These are phyloP conservation scores for Sarocladium strictum DNA, from an alignment of 2,329 filamentous ascomycete species.

Conservation along the genomic window DNA sequence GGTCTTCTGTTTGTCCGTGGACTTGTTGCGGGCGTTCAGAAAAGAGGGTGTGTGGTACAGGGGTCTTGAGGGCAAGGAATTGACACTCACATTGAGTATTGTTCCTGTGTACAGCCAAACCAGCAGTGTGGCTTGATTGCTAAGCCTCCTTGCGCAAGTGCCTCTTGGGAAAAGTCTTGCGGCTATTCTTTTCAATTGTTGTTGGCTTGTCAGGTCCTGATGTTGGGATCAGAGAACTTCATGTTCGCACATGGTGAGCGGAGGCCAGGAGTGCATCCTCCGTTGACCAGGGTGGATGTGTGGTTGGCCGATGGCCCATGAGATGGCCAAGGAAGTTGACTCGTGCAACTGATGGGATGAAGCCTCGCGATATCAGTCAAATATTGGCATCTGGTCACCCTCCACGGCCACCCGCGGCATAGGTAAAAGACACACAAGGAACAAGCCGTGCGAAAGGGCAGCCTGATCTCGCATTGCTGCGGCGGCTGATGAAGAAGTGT, in stretches of 20 bases:
- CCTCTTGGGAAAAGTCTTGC: not conserved
- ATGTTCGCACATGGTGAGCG: not conserved
- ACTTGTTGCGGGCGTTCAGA: not conserved
- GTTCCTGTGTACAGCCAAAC: not conserved
- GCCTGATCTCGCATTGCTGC: conserved; percentile 1
- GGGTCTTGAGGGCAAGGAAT: not conserved
- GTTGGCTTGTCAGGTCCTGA: too few species aligned
- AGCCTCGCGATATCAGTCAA: not conserved
- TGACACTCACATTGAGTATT: not conserved
- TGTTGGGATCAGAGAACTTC: too few species aligned
- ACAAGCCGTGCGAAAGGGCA: not conserved
- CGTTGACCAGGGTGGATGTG: not conserved
- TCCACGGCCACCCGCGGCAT: not conserved
- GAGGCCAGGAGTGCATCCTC: not conserved
- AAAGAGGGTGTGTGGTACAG: conserved; percentile 2
- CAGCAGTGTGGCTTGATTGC: not conserved
- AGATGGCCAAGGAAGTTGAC: not conserved
- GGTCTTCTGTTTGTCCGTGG: not conserved
- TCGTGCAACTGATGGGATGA: not conserved
- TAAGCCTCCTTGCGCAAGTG: not conserved
- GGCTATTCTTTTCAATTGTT: too few species aligned
- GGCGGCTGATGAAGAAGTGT: not conserved
- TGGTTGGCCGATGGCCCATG: not conserved
- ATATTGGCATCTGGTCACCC: not conserved
- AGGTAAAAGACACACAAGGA: not conserved